phyloP scores from a whole-genome alignment of 805 yeast species.

The Suhomyces vadensis region DNA sequence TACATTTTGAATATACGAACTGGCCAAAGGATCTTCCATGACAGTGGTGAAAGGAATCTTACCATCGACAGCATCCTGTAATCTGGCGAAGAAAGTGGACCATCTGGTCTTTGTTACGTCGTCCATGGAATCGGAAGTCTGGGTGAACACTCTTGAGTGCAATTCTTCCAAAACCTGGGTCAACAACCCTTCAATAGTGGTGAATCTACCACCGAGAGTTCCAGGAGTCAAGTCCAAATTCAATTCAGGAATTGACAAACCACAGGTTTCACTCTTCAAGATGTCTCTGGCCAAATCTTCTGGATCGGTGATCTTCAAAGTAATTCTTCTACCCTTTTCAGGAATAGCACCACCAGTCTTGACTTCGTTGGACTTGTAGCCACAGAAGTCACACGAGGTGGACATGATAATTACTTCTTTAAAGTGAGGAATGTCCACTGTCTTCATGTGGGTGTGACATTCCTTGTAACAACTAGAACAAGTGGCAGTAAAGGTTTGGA shows the following conservation, averaged over 20 bases:
- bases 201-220: slow-evolving; percentile 96
- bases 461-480: slow-evolving; percentile 86
- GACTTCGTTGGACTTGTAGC: slow-evolving; percentile 95
- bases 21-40: slow-evolving; percentile 94
- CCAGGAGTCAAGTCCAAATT: slow-evolving; percentile 91
- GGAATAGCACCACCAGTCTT: slow-evolving; percentile 98
- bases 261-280: slow-evolving; percentile 91
- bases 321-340: slow-evolving; percentile 71
- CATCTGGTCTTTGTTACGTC: slow-evolving; percentile 74
- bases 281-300: slow-evolving; percentile 95
- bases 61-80: slow-evolving; percentile 81
- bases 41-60: slow-evolving; percentile 76
- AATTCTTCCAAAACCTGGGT: slow-evolving; percentile 89
- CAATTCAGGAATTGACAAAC: slow-evolving; percentile 81
- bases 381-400: slow-evolving; percentile 88
- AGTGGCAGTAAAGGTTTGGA: slow-evolving; percentile 87
- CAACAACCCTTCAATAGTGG: slow-evolving; percentile 92
- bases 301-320: slow-evolving; percentile 76
- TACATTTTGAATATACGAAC: slow-evolving; percentile 95
- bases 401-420: slow-evolving; percentile 97
- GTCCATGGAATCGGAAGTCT: slow-evolving; percentile 91
- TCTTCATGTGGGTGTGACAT: slow-evolving; percentile 94
- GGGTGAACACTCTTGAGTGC: slow-evolving; percentile 77
- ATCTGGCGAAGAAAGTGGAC: slow-evolving; percentile 70
- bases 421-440: slow-evolving; percentile 95